phyloP scores from a whole-genome alignment of 2,329 filamentous ascomycete species.

The Capronia americana region DNA sequence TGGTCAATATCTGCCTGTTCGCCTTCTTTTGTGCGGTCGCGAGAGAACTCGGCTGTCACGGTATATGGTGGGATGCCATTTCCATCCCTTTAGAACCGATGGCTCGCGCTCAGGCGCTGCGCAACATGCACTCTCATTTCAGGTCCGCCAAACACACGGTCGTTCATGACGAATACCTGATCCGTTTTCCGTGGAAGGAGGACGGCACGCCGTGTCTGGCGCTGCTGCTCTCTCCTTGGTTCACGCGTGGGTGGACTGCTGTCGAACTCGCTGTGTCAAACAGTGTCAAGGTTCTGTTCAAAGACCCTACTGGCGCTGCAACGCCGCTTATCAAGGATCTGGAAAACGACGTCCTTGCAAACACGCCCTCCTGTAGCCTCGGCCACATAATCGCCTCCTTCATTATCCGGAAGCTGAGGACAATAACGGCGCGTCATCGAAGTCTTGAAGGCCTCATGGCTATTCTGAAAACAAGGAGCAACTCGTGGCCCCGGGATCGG shows the following conservation, averaged over 20 bases:
- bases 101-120: background rate
- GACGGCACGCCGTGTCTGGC: slow-evolving; percentile 14
- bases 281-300: slow-evolving; percentile 17
- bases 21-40: slow-evolving; percentile 8
- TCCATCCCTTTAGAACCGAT: slow-evolving; percentile 2
- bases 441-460: background rate
- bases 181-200: slow-evolving; percentile 6
- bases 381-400: slow-evolving; percentile 7
- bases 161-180: slow-evolving; percentile 14
- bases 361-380: background rate
- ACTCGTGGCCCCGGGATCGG: slow-evolving; percentile 14
- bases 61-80: slow-evolving; percentile 21
- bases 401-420: slow-evolving; percentile 2
- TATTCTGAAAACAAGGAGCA: slow-evolving; percentile 13
- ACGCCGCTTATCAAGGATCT: slow-evolving; percentile 14
- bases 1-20: slow-evolving; percentile 16
- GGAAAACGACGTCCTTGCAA: slow-evolving; percentile 11
- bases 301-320: background rate
- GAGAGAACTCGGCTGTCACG: background rate
- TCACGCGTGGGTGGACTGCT: slow-evolving; percentile 18
- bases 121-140: slow-evolving; percentile 14
- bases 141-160: slow-evolving; percentile 8
- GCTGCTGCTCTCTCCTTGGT: slow-evolving; percentile 15
- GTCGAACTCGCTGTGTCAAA: slow-evolving; percentile 7
- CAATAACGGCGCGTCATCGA: background rate